These are phyloP conservation scores for Myriosclerotinia scirpicola DNA, from an alignment of 2,329 filamentous ascomycete species.

Conservation along the genomic window DNA sequence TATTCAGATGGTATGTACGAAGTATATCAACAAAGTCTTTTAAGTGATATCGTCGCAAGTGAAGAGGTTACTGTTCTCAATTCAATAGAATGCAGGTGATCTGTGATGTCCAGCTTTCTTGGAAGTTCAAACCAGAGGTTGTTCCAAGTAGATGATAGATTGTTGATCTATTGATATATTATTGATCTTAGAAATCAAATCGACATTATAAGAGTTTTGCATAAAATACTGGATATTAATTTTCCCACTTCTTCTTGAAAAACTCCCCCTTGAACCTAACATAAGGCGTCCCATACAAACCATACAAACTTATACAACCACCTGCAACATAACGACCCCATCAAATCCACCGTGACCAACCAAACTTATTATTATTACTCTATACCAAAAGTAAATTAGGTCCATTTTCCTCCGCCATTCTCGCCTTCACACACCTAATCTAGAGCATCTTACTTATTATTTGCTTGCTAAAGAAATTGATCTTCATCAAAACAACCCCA, in stretches of 20 bases:
- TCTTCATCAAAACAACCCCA: constrained; percentile 11
- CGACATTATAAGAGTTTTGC: background rate
- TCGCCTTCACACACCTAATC: too few species aligned
- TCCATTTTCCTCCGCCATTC: background rate
- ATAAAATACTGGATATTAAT: constrained; percentile 12
- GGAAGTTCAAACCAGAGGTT: background rate
- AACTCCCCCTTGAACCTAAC: background rate
- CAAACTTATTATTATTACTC: background rate
- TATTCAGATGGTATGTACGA: too few species aligned
- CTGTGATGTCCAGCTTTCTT: background rate
- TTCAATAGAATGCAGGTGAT: too few species aligned
- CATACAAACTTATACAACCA: too few species aligned
- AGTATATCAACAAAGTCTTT: too few species aligned
- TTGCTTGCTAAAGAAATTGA: constrained; percentile 8
- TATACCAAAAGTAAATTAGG: constrained; percentile 10
- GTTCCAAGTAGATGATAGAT: background rate
- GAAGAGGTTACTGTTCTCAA: too few species aligned
- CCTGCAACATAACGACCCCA: too few species aligned
- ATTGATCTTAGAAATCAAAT: too few species aligned
- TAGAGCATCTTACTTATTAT: background rate
- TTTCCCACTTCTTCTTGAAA: background rate
- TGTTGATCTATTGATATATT: too few species aligned
- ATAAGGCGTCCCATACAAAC: background rate
- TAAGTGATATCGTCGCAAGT: too few species aligned
- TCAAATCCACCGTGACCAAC: too few species aligned